Percentiles rank a stretch among this genome's conserved stretches.
phyloP scores from a whole-genome alignment of 2,329 filamentous ascomycete species.

The Chaetomiaceae sp. region DNA sequence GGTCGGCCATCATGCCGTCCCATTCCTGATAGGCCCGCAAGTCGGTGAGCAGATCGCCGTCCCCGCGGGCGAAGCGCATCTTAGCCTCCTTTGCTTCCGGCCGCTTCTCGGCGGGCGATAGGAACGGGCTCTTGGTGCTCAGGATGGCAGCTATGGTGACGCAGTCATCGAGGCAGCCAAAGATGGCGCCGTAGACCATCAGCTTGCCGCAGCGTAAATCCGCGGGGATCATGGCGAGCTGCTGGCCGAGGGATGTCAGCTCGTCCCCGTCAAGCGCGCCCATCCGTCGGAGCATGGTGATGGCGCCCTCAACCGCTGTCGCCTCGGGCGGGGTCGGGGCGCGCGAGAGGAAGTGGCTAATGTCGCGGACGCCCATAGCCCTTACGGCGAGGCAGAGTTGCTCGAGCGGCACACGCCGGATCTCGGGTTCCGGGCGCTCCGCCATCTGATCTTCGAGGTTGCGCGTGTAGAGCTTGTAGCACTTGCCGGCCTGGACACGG shows the following conservation, averaged over 20 bases:
- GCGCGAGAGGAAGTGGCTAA: constrained; percentile 73
- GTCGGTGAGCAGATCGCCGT: constrained; percentile 87
- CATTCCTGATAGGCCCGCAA: constrained; percentile 80
- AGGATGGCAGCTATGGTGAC: constrained; percentile 87
- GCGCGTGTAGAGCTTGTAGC: constrained; percentile 92
- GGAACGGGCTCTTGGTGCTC: constrained; percentile 82
- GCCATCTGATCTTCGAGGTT: constrained; percentile 83
- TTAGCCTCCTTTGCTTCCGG: constrained; percentile 77
- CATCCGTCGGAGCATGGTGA: constrained; percentile 75
- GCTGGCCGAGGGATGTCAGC: constrained; percentile 83
- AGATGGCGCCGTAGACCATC: constrained; percentile 91
- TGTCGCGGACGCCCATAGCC: constrained; percentile 86
- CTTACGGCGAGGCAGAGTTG: constrained; percentile 92
- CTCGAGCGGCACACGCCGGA: constrained; percentile 85
- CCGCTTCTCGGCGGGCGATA: constrained; percentile 76
- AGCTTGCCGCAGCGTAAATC: constrained; percentile 91
- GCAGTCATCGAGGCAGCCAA: constrained; percentile 84
- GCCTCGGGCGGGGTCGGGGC: constrained; percentile 86
- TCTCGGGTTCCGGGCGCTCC: constrained; percentile 87
- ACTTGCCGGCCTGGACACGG: constrained; percentile 82
- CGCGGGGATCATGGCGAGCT: constrained; percentile 91
- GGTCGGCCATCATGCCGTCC: constrained; percentile 59
- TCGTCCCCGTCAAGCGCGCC: constrained; percentile 83
- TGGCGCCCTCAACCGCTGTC: constrained; percentile 78
- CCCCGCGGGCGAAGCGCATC: constrained; percentile 65